Evolutionary conservation across 495 filamentous ascomycete genomes (phyloP), one percentile per base, ranked within the genome.

Genomic region (Aspergillus coremiiformis): DNA sequence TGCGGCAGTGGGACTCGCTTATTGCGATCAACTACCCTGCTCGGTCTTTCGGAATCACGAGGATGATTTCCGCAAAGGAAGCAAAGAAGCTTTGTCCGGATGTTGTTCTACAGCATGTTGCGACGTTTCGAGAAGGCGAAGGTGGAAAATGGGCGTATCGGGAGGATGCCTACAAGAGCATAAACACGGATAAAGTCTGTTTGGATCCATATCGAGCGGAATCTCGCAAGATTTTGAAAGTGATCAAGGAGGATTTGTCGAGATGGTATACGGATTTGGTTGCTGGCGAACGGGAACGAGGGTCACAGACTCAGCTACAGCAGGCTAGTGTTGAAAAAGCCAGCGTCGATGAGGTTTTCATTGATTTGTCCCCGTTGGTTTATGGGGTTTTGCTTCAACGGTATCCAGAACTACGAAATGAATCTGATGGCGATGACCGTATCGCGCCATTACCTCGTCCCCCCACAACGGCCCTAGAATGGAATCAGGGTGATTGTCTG

Each of bases 11-110:
- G 81, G 75, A 81, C 67, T 91, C 87, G 14, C 77, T 98, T 15
- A 97, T 98, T 49, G 93, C 93, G 5, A 83, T 98, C 63, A 98
- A 98, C 66, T 98, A 98, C 62, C 85, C 93, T 1, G 90, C 93
- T 9, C 81, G 93, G 14, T 74, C 76, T 0, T 93, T 79, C 54
- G 89, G 88, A 7, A 83, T 98, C 29, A 84, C 73, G 35, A 71
- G 92, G 21, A 85, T 89, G 67, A 65, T 90, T 41, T 84, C 80
- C 5, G 79, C 85, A 30, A 76, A 71, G 6, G 94, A 97, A 61
- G 93, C 93, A n/a, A 84, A 82, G 69, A 92, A 93, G 67, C 65
- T 86, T 35, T 97, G 94, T 59, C 90, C 93, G 22, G 77, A 85
- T 11, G 73, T 98, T 27, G 81, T 94, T 10, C 68, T 86, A 37